These are phyloP conservation scores for Sordariomycetes sp. DNA, from an alignment of 2,329 filamentous ascomycete species.

Conservation along the genomic window DNA sequence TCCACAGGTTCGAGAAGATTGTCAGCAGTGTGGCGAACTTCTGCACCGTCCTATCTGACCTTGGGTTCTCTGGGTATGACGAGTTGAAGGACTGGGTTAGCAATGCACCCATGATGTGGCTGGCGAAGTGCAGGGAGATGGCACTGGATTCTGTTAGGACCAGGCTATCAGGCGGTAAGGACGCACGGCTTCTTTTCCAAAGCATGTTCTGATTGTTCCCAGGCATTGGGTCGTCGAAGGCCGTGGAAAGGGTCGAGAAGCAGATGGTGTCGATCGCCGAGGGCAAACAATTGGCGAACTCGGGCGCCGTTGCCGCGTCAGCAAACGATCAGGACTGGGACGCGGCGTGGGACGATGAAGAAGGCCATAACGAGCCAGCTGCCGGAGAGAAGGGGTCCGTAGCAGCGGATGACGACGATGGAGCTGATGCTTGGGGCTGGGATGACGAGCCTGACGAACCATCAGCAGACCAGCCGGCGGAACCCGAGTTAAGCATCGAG, in stretches of 20 bases:
- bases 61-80: constrained; percentile 48
- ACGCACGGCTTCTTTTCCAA: background rate
- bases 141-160: constrained; percentile 63
- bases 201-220: background rate
- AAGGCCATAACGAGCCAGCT: constrained; percentile 15
- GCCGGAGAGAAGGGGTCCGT: constrained; percentile 7
- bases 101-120: constrained; percentile 71
- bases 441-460: constrained; percentile 47
- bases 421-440: constrained; percentile 72
- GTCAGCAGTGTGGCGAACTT: constrained; percentile 54
- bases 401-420: constrained; percentile 23
- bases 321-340: constrained; percentile 55
- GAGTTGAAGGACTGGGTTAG: constrained; percentile 69
- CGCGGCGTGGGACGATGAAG: constrained; percentile 63
- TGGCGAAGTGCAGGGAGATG: constrained; percentile 68
- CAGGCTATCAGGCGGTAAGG: constrained; percentile 47
- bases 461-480: constrained; percentile 11
- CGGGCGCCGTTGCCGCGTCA: constrained; percentile 28
- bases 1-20: constrained; percentile 57
- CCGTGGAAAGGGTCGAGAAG: constrained; percentile 75
- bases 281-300: constrained; percentile 50
- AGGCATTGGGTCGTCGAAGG: constrained; percentile 47
- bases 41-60: constrained; percentile 44
- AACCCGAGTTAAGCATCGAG: constrained; percentile 10
- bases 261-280: constrained; percentile 58